Base-by-base conservation (phyloP, 257 asterid species). In the Plantago ovata region DNA sequence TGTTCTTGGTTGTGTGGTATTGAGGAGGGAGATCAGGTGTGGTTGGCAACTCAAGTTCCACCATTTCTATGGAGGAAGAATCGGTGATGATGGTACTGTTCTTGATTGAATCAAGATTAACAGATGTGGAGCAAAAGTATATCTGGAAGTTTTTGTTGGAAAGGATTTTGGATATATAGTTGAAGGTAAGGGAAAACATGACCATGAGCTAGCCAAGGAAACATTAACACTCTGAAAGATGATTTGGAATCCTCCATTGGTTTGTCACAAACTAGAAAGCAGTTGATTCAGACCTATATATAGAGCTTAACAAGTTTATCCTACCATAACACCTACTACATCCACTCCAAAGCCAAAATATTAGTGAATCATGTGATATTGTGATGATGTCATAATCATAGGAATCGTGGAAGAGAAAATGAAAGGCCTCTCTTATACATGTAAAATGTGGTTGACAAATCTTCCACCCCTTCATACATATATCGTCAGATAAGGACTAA, bases 161-260 rank as follows among this genome's bases (percentile, higher is more conserved):
- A 47, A 84, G 84, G 9, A 43, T 57, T 62, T 79, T 81, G 55
- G 86, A 78, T 22, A n/a, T n/a, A n/a, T n/a, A 81, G 76, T 50
- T 84, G 82, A 11, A 66, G 66, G 36, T 61, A 74, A 52, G 76
- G 79, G 58, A 47, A 66, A 2, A 74, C 43, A 51, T 69, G 73
- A 10, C 72, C 74, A 56, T 66, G 74, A 51, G 76, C 80, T 47
- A 75, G 42, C 80, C 80, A 75, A 62, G 80, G 80, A 42, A 75
- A 75, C 62, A 75, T 53, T 5, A 75, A 11, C 4, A 51, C 61
- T 44, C 57, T 67, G 22, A 43, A 15, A 6, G 13, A 14, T 16
- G 49, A 9, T 49, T 36, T 53, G 52, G 72, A 16, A 38, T 32
- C 76, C 71, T 28, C 36, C 36, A 28, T 28, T 28, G 36, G 0